phyloP scores from a whole-genome alignment of 1,284 basidiomycete species.

The Chalciporus sp. region DNA sequence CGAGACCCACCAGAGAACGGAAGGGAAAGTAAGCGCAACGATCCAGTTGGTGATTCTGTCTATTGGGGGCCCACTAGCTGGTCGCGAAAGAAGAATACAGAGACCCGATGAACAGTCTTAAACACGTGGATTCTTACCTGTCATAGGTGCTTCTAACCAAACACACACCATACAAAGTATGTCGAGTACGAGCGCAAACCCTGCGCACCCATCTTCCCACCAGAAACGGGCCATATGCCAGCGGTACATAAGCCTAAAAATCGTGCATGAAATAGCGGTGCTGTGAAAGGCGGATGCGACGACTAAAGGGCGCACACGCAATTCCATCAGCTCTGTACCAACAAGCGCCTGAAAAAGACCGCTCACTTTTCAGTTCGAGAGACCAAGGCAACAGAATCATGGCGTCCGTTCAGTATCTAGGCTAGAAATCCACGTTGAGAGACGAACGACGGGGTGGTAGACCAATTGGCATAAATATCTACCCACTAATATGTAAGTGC shows the following conservation, averaged over 20 bases:
- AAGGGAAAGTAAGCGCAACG: conserved; percentile 14
- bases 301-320: conserved; percentile 7
- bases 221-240: conserved; percentile 21
- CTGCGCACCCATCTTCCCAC: conserved; percentile 32
- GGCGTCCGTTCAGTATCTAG: background rate
- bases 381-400: conserved; percentile 12
- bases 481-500: background rate
- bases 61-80: background rate
- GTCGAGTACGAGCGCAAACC: conserved; percentile 26
- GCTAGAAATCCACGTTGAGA: background rate
- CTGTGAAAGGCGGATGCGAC: conserved; percentile 17
- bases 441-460: background rate
- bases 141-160: background rate
- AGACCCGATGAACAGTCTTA: too few relatives aligned
- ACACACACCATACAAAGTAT: conserved; percentile 13
- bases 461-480: background rate
- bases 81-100: background rate
- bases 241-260: conserved; percentile 28
- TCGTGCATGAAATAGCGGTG: conserved; percentile 26
- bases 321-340: background rate
- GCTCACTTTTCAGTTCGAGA: conserved; percentile 19
- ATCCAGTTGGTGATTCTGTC: conserved; percentile 17
- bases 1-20: conserved; percentile 25
- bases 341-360: background rate
- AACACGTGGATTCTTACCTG: conserved; percentile 9